phyloP scores from a whole-genome alignment of 371 early-diverging fungal genomes.

The Mucor irregularis region DNA sequence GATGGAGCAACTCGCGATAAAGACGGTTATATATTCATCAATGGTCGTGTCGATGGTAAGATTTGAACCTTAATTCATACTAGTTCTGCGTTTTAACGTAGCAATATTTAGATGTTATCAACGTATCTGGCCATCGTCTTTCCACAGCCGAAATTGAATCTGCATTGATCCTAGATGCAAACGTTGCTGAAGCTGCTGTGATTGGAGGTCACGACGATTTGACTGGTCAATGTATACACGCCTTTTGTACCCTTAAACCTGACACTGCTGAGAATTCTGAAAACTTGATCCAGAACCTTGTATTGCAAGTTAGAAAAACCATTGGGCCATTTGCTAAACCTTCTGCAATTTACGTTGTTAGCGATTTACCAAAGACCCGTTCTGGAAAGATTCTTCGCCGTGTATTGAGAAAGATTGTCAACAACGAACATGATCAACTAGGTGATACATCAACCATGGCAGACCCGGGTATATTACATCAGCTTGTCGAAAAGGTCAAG shows the following conservation, averaged over 20 bases:
- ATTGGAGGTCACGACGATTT: constrained; percentile 92
- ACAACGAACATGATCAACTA: constrained; percentile 79
- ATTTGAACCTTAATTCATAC: not conserved
- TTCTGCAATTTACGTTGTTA: constrained; percentile 80
- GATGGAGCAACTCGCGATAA: constrained; percentile 87
- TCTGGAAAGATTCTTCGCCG: constrained; percentile 97
- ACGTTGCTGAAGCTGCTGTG: constrained; percentile 94
- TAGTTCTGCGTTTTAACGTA: not conserved
- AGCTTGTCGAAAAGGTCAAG: constrained; percentile 4
- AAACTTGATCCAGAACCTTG: constrained; percentile 65
- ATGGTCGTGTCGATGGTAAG: constrained; percentile 13
- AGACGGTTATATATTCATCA: constrained; percentile 94
- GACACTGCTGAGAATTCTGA: constrained; percentile 30
- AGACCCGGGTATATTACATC: constrained; percentile 57
- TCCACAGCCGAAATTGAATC: constrained; percentile 96
- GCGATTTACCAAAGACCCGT: constrained; percentile 96
- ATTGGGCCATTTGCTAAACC: constrained; percentile 97
- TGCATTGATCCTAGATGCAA: constrained; percentile 72
- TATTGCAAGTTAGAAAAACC: constrained; percentile 76
- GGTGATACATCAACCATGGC: constrained; percentile 91
- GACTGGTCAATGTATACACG: constrained; percentile 86
- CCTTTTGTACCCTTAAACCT: constrained; percentile 74
- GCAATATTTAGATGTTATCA: constrained; percentile 78
- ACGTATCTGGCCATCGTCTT: constrained; percentile 97
- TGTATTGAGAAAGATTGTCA: constrained; percentile 91